phyloP scores from a whole-genome alignment of 2,329 filamentous ascomycete genomes.

The Colletotrichum acutatum region DNA sequence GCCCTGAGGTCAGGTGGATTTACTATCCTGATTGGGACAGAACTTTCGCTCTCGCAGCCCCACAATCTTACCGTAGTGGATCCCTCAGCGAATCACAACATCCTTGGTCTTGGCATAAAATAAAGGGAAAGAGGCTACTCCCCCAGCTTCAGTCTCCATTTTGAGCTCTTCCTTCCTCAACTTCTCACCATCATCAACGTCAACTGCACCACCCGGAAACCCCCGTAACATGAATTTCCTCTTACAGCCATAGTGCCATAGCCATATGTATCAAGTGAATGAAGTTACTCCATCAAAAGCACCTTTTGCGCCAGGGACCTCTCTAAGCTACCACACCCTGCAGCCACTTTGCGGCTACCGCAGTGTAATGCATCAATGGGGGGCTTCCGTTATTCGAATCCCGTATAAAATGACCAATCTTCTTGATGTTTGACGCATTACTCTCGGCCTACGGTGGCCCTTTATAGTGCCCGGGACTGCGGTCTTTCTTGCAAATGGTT shows the following conservation, averaged over 20 bases:
- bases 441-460: neutral
- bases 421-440: neutral
- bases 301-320: neutral
- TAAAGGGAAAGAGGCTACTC: neutral
- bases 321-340: neutral
- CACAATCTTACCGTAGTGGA: neutral
- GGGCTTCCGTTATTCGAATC: neutral
- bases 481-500: neutral
- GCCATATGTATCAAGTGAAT: neutral
- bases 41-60: neutral
- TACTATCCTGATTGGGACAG: neutral
- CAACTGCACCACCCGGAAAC: neutral
- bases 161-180: neutral
- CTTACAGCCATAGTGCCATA: neutral
- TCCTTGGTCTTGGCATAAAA: neutral
- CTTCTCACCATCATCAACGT: neutral
- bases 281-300: neutral
- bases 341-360: neutral
- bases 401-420: neutral
- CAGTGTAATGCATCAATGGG: neutral
- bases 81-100: neutral
- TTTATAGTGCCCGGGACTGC: neutral
- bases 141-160: neutral
- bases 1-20: neutral
- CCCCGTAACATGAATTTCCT: neutral